Evolutionary conservation across 768 basidiomycete genomes (phyloP), one percentile per base, ranked within the genome.

Genomic region (Amanita jacksonii): DNA sequence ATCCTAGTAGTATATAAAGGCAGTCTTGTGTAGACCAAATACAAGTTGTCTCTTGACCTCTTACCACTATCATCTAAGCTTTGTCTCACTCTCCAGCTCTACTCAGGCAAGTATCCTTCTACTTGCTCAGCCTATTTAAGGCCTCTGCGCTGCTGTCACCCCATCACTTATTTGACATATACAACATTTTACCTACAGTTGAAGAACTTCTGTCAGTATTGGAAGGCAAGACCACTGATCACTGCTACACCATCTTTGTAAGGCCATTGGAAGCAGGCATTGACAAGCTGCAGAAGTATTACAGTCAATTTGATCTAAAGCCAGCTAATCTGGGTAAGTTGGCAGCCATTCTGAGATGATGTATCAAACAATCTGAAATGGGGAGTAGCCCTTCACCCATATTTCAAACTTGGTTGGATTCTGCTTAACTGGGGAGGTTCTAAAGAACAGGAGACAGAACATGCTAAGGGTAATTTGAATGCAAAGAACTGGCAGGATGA

Each of bases 371-470:
- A 8, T 23, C 37, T 23, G 18, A 38, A 23, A 22, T 7, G 2
- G 12, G 52, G 22, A 22, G 16, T 36, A 59, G 57, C 53, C 3
- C 38, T 61, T 8, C 58, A 64, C 31, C 62, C 56, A 0, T 65
- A 61, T 39, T 64, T 53, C 49, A 63, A 63, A 18, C 48, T 62
- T 0, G 25, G 28, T 0, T 64, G 58, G 37, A 25, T 41, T 30
- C 4, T 4, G 19, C 31, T 28, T 12, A 15, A 30, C 18, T 41
- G 40, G 40, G 40, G 40, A 8, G 40, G 40, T 8, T 6, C 40
- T 43, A 48, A 8, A 16, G 28, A 42, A n/a, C 41, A 42, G 13
- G 3, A 24, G 12, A 24, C 5, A 15, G 39, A 23, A 3, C 3
- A 8, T 8, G 12, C 12, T 15, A 24, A 22, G 2, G 39, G 39